Evolutionary conservation across 2,329 filamentous ascomycete species (phyloP), one percentile per base, ranked within the genome.

Genomic region (Alternaria ventricosa): DNA sequence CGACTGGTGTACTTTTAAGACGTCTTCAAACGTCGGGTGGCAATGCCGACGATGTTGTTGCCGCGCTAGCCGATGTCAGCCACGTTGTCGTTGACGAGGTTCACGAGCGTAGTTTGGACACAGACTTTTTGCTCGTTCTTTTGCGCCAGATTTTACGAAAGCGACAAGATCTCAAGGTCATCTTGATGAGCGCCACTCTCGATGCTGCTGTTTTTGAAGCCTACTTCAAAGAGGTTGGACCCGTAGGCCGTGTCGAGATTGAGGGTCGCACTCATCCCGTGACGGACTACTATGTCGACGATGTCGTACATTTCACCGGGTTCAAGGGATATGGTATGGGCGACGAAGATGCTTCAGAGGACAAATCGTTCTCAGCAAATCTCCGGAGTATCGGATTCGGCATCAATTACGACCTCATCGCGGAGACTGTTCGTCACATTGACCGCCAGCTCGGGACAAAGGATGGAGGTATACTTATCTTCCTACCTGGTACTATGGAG

Each of bases 61-160:
- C 90, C 20, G 93, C 94, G 43, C 81, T 99, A 50, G 92, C 92
- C 6, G 93, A 97, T 79, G 90, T 99, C 66, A 97, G 92, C 70
- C 96, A 99, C 77, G 89, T 99, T 8, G 92, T 98, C 18, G 94
- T 98, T 47, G 95, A 99, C 77, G 95, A 99, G 80, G 95, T 98
- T 4, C 95, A 99, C 82, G 95, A 99, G 80, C 89, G 95, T 58
- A 97, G 93, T 80, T 84, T 99, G 10, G 96, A 98, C 75, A 97
- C 94, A 0, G 95, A 99, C 78, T 97, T 99, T 75, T 84, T 98
- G 10, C 86, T 99, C 56, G 94, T 94, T 46, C 86, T 99, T 55
- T 84, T 99, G 33, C 89, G 93, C 59, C 92, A 97, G 76, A 92
- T 97, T 7, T 81, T 97, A 68, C 87, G 86, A 61, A 85, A 86